Base-by-base conservation (phyloP, 306 rosid genomes). In the Canavalia ensiformis region DNA sequence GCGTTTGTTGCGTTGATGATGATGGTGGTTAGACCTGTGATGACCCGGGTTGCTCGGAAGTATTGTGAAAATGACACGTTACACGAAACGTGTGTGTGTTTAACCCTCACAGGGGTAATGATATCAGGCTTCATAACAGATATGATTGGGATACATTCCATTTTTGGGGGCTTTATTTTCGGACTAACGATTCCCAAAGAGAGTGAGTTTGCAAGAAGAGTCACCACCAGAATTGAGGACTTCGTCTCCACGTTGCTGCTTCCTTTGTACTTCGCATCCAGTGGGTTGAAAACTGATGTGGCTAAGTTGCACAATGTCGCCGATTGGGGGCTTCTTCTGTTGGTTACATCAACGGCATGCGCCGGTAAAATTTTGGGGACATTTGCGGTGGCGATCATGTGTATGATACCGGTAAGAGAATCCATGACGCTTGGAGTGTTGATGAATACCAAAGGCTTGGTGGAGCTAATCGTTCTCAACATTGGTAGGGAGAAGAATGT, bases 401-500 rank as follows among this genome's bases (percentile, higher is more conserved):
- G 86, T 57, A 70, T 31, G 85, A 81, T 93, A 5, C 97, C 97
- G 6, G 79, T 70, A 6, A 86, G 92, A 73, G 97, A 93, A 12
- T 82, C 97, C 5, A 30, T 93, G 31, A 72, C 91, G 0, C 92
- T 93, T 18, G 97, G 97, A 5, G 77, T 91, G 4, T 86, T 93
- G 57, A 93, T 93, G 97, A 93, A 93, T 59, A 93, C 97, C 28
- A 93, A 91, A 68, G 97, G 97, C 5, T 84, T 93, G 84, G 96
- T 93, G 2, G 97, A 93, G 83, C 92, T 93, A 54, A 93, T 93
- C 2, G 97, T 93, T 65, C 97, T 93, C 84, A 93, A 93, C 85
- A 90, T 93, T 63, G 97, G 97, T 77, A 87, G 55, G 63, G 97
- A 93, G 84, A 90, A 88, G 76, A 91, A 93, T 94, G 97, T 93